Base-by-base conservation (phyloP, 495 filamentous ascomycete genomes). In the Bacidia gigantensis region DNA sequence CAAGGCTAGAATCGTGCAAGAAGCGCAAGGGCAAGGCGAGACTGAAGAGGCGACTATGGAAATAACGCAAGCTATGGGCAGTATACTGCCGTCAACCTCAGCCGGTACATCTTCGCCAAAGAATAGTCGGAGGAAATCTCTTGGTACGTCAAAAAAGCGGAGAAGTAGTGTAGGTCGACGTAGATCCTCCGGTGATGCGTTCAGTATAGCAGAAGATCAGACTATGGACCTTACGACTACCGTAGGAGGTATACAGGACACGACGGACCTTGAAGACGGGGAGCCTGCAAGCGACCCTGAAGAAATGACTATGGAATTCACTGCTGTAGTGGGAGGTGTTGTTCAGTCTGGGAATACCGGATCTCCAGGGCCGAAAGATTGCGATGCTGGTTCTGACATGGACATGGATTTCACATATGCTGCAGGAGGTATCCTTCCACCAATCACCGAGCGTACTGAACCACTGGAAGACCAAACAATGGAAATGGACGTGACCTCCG, bases 291-390 rank as follows among this genome's bases (percentile, higher is more conserved):
- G 83, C 48, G 82, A 86, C 39, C 72, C 78, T 40, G 80, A 82
- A 62, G 84, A 83, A 47, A 76, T 90, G 72, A 84, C 83, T 1
- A 89, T 89, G 84, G 86, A 89, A 53, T 75, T 90, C 48, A 93
- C 86, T 0, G 77, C 79, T 35, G 82, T 79, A 0, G 67, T 89
- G 51, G 86, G 85, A 7, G 79, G 78, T 46, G 70, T 89, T 25
- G 57, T 84, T 26, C 60, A 65, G n/a, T 22, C 62, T 49, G 51
- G 42, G 2, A 50, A n/a, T 53, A 46, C 23, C 45, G 50, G 40
- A 38, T 45, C 48, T 1, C 12, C n/a, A n/a, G 40, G 26, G 12
- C 42, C 51, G 14, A 47, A 40, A 11, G 55, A 60, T 24, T 54
- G 35, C 38, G 22, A 24, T n/a, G 12, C 43, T 24, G 56, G 35